A percentile compares a stretch with the other conserved stretches of the same genome.
These are phyloP conservation scores for Drechmeria coniospora DNA, from an alignment of 2,329 filamentous ascomycete genomes.

Conservation along the genomic window DNA sequence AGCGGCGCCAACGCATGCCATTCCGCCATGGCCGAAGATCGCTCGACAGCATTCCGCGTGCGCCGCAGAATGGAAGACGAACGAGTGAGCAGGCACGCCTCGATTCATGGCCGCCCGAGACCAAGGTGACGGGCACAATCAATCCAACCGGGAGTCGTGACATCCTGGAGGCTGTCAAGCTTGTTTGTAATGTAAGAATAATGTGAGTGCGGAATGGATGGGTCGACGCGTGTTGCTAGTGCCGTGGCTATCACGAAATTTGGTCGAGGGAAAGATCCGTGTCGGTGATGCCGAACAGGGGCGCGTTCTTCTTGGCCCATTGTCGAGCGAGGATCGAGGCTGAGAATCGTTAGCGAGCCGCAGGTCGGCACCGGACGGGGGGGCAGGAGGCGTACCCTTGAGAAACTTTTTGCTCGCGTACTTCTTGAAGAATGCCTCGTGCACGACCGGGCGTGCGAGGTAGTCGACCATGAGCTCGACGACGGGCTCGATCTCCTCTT, in stretches of 20 bases:
- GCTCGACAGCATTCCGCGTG: too few relatives aligned
- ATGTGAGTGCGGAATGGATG: constrained; percentile 3
- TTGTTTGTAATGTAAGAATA: constrained; percentile 5
- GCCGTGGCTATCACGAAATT: constrained; percentile 14
- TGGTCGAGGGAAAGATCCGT: constrained; percentile 35
- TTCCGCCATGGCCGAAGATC: neutral
- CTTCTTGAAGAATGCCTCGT: constrained; percentile 99
- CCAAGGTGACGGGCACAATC: too few relatives aligned
- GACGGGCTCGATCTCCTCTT: constrained; percentile 84
- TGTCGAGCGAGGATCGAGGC: constrained; percentile 81
- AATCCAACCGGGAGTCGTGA: constrained; percentile 15
- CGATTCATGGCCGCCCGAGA: too few relatives aligned
- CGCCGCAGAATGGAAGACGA: too few relatives aligned
- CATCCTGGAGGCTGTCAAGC: too few relatives aligned
- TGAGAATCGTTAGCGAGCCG: constrained; percentile 20
- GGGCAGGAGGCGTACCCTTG: constrained; percentile 55
- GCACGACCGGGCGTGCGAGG: constrained; percentile 72
- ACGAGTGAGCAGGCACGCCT: too few relatives aligned
- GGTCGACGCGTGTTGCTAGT: constrained; percentile 1
- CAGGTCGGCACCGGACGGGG: too few relatives aligned
- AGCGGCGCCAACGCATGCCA: neutral
- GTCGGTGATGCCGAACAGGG: constrained; percentile 37
- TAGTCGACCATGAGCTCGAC: constrained; percentile 95
- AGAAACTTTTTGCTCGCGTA: constrained; percentile 99
- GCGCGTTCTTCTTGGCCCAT: constrained; percentile 77